Evolutionary conservation across 1,139 yeast species (phyloP).

Genomic region (Suhomyces taliae): DNA sequence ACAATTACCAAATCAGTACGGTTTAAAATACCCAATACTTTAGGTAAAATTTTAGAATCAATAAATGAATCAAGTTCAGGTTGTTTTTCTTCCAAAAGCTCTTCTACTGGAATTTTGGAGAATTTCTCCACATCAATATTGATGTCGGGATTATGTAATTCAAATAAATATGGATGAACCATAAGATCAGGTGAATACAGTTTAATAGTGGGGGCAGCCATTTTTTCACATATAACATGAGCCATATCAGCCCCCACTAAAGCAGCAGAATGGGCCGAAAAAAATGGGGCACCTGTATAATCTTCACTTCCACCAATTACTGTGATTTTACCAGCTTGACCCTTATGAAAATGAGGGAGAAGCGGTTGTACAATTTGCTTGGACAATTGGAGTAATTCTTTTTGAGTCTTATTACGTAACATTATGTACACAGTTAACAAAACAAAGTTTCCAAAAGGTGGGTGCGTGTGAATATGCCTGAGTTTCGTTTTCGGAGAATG

Average conservation of each 20-base stretch:
- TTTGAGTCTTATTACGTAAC: slow-evolving; percentile 34
- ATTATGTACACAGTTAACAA: slow-evolving; percentile 1
- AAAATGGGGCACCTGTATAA: slow-evolving; percentile 95
- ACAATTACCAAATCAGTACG: slow-evolving; percentile 80
- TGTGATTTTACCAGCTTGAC: slow-evolving; percentile 87
- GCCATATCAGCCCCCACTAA: slow-evolving; percentile 85
- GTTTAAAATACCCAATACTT: slow-evolving; percentile 53
- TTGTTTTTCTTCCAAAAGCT: slow-evolving; percentile 15
- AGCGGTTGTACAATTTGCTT: slow-evolving; percentile 74
- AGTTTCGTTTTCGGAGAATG: too few relatives aligned
- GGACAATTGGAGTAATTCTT: slow-evolving; percentile 50
- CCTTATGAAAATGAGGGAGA: slow-evolving; percentile 72
- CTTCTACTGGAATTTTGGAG: slow-evolving; percentile 17
- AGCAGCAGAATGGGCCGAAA: slow-evolving; percentile 82
- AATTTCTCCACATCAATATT: slow-evolving; percentile 18
- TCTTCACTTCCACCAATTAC: slow-evolving; percentile 95
- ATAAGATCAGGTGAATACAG: slow-evolving; percentile 88
- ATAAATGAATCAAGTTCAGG: slow-evolving; percentile 31
- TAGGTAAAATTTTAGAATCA: slow-evolving; percentile 50
- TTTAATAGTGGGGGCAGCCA: slow-evolving; percentile 81
- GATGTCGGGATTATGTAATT: slow-evolving; percentile 20
- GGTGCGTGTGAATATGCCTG: too few relatives aligned
- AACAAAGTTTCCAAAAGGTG: not conserved
- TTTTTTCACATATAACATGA: slow-evolving; percentile 78
- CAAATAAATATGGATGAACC: slow-evolving; percentile 87